Conservation (phyloP, 257 asterid genomes). For the Nyctanthes arbortristis region DNA sequence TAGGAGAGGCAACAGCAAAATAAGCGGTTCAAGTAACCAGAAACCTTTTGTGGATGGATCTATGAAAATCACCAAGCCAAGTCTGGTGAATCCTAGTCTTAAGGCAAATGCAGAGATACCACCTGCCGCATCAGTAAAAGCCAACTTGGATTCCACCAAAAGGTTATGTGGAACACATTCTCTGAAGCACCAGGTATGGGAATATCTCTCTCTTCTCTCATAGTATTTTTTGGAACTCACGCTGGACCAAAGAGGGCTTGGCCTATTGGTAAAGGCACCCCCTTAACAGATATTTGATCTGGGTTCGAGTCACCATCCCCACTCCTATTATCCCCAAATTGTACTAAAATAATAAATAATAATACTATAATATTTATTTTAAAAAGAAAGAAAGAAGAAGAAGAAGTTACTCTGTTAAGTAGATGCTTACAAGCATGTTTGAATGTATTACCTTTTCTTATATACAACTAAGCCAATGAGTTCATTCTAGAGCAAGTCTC, state of each 20-base stretch:
- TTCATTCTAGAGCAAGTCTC: background rate
- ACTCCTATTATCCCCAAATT: too few species aligned
- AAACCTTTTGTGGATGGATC: conserved; percentile 54
- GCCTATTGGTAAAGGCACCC: too few species aligned
- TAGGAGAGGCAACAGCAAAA: conserved; percentile 57
- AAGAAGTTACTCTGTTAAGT: background rate
- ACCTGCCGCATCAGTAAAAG: conserved; percentile 38
- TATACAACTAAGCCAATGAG: background rate
- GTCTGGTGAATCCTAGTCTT: conserved; percentile 30
- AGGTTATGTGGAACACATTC: conserved; percentile 49
- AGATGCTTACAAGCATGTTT: background rate
- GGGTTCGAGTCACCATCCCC: too few species aligned
- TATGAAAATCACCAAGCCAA: conserved; percentile 49
- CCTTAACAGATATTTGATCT: too few species aligned
- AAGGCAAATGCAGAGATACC: conserved; percentile 53
- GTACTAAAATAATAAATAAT: too few species aligned
- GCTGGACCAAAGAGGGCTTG: too few species aligned
- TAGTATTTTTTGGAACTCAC: background rate
- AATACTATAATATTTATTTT: too few species aligned
- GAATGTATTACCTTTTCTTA: background rate
- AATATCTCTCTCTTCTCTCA: background rate
- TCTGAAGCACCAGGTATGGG: conserved; percentile 75
- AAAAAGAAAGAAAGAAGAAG: too few species aligned
- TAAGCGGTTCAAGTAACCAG: conserved; percentile 36
- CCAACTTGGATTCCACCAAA: conserved; percentile 44